A percentile compares a stretch with the other conserved stretches of the same genome.
These are phyloP conservation scores for Kewa caespitosa DNA, from an alignment of 179 eudicot genomes.

Conservation along the genomic window DNA sequence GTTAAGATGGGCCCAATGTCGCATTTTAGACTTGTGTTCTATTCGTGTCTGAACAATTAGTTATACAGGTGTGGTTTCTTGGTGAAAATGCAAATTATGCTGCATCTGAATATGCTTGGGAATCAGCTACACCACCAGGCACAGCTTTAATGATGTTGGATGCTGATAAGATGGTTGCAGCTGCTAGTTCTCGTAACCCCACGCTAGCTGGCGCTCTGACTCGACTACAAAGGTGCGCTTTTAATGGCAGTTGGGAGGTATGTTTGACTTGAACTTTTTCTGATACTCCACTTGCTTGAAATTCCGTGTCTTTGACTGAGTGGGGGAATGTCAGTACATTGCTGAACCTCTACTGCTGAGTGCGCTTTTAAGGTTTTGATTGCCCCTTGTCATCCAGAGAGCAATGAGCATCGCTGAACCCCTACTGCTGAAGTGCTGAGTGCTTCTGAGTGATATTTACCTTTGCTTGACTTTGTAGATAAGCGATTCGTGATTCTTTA, in stretches of 20 bases:
- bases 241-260: conserved; percentile 99
- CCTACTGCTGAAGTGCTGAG: background rate
- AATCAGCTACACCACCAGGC: conserved; percentile 99
- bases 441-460: too few species aligned
- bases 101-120: conserved; percentile 99
- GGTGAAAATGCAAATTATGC: conserved; percentile 98
- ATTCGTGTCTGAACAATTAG: conserved; percentile 21
- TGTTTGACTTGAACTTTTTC: conserved; percentile 6
- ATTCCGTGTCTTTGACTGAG: background rate
- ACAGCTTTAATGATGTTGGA: conserved; percentile 99
- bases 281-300: background rate
- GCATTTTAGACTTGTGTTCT: background rate
- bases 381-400: background rate
- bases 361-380: too few species aligned
- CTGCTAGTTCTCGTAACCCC: conserved; percentile 98
- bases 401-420: background rate
- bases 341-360: background rate
- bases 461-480: too few species aligned
- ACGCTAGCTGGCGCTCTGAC: conserved; percentile 89
- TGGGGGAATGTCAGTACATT: background rate
- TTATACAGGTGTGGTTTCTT: conserved; percentile 89
- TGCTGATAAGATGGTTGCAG: conserved; percentile 99
- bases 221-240: conserved; percentile 97
- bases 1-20: too few species aligned
- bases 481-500: too few species aligned